Evolutionary conservation across 306 rosid genomes (phyloP), one percentile per base, ranked within the genome.

Genomic region (Acacia crassicarpa): DNA sequence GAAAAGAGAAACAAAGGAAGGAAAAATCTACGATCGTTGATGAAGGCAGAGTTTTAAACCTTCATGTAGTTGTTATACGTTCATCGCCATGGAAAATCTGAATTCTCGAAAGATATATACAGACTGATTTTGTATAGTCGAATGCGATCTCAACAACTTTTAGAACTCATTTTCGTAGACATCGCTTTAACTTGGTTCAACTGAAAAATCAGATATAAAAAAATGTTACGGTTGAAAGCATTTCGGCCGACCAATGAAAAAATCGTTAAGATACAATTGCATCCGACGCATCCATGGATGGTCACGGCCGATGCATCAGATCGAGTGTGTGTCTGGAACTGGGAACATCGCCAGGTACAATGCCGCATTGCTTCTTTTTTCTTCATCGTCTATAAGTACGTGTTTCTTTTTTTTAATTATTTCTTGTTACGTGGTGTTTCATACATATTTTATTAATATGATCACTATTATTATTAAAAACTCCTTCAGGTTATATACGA

Each of bases 271-370:
- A 89, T 95, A 87, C 94, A 95, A 84, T 75, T 95, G 83, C 99
- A 95, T 87, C 99, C 99, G 25, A 95, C 97, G 65, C 97, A 95
- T 90, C 99, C 99, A 81, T 95, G 99, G 99, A 91, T 95, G 87
- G 99, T 95, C 69, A 95, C 98, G 5, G 97, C 98, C 38, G 98
- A 95, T 81, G 97, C 93, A 63, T 93, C 98, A 77, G 97, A 95
- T 89, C 93, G 94, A 81, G 99, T 95, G 20, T 93, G 98, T 61
- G 99, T 95, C 77, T 95, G 99, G 99, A 95, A 95, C 58, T 95
- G 99, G 98, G 98, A 95, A 74, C 97, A 93, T 77, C 96, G 99
- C 45, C 99, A 95, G 99, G 97, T 91, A 78, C 44, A 43, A 19
- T 19, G 40, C 5, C 25, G 12, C 72, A n/a, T 81, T 63, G 9